Evolutionary conservation across 345 rosid species (phyloP).

Genomic region (Gossypium raimondii): DNA sequence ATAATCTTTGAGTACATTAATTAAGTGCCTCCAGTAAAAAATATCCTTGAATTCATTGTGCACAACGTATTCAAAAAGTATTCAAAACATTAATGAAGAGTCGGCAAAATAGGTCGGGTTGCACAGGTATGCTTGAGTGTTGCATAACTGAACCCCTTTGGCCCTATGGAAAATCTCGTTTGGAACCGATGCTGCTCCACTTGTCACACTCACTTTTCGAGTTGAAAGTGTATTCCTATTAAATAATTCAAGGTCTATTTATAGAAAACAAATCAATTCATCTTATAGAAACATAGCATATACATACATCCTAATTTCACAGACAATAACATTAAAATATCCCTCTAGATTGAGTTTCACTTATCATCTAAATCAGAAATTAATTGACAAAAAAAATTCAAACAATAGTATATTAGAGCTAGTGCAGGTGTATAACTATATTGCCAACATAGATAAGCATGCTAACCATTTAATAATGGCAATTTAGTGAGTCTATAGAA

Average conservation of each 20-base stretch:
- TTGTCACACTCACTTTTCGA: conserved; percentile 77
- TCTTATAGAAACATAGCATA: background rate
- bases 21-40: conserved; percentile 93
- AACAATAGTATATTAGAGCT: background rate
- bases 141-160: conserved; percentile 85
- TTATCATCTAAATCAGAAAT: background rate
- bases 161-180: conserved; percentile 88
- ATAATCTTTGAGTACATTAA: conserved; percentile 64
- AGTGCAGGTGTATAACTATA: background rate
- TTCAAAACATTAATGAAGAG: conserved; percentile 29
- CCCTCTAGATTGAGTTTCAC: background rate
- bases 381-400: background rate
- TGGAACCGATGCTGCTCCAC: conserved; percentile 93
- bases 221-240: conserved; percentile 76
- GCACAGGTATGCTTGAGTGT: conserved; percentile 91
- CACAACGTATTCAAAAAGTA: background rate
- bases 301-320: conserved; percentile 1
- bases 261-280: background rate
- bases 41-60: conserved; percentile 89
- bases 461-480: conserved; percentile 72
- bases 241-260: background rate
- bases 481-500: conserved; percentile 52
- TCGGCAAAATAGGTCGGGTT: conserved; percentile 86
- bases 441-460: background rate
- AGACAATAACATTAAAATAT: background rate